A percentile compares a stretch with the other conserved stretches of the same genome.
phyloP scores from a whole-genome alignment of 768 basidiomycete species.

The Tubosaeta sp. region DNA sequence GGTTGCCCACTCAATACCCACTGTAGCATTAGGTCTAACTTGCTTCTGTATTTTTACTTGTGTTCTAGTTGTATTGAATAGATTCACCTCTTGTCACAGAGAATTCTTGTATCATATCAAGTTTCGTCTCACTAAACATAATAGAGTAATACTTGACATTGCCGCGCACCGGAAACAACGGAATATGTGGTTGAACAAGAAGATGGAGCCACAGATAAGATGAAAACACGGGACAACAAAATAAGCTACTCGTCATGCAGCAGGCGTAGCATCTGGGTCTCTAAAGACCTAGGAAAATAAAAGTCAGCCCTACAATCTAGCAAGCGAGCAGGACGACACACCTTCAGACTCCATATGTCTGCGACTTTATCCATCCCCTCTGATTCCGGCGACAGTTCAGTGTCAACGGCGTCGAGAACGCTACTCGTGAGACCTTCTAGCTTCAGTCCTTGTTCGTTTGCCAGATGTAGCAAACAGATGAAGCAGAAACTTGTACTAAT shows the following conservation, averaged over 20 bases:
- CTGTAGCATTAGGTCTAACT: constrained; percentile 1
- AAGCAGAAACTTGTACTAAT: constrained; percentile 99
- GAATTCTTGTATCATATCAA: too few relatives aligned
- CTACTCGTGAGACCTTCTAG: constrained; percentile 52
- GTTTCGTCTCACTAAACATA: too few relatives aligned
- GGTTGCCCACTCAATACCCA: too few relatives aligned
- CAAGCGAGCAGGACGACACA: constrained; percentile 25
- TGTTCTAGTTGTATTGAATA: not conserved
- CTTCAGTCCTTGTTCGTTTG: constrained; percentile 93
- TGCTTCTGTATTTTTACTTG: constrained; percentile 19
- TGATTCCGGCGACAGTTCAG: constrained; percentile 31
- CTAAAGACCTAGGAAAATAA: constrained; percentile 37
- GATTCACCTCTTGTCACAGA: too few relatives aligned
- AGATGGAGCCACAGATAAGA: constrained; percentile 7
- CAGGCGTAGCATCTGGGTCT: constrained; percentile 35
- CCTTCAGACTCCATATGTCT: constrained; percentile 74
- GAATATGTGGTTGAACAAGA: constrained; percentile 8
- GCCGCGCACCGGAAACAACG: not conserved
- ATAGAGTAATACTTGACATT: not conserved
- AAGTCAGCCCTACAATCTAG: not conserved
- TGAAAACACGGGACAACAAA: constrained; percentile 12
- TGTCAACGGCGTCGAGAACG: constrained; percentile 31
- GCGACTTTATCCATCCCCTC: constrained; percentile 50
- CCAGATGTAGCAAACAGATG: constrained; percentile 93
- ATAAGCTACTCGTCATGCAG: constrained; percentile 25